Evolutionary conservation across 2,329 filamentous ascomycete species (phyloP).

Genomic region (Cylindrodendrum hubeiense): DNA sequence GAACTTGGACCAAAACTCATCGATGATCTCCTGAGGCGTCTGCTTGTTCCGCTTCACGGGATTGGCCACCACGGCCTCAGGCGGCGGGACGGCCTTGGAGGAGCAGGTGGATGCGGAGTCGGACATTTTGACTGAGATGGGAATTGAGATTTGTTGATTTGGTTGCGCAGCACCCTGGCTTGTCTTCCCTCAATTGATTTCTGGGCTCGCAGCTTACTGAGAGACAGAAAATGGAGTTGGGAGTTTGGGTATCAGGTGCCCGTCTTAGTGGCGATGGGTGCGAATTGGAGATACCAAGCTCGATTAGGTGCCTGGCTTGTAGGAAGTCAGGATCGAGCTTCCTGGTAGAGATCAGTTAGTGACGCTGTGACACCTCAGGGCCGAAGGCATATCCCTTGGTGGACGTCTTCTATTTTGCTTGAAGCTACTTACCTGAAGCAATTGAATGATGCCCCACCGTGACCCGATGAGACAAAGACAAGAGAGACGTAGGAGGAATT

Average conservation of each 20-base stretch:
- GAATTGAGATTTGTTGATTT: neutral
- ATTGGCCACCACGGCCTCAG: conserved; percentile 1
- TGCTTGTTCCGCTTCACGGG: conserved; percentile 53
- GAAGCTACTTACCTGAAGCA: neutral
- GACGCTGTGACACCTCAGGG: neutral
- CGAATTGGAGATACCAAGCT: neutral
- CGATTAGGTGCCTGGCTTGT: neutral
- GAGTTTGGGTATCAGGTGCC: too few relatives aligned
- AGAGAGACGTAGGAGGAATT: neutral
- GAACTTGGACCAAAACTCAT: conserved; percentile 81
- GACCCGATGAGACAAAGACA: neutral
- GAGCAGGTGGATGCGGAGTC: conserved; percentile 1
- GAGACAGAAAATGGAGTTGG: neutral
- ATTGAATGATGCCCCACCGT: neutral
- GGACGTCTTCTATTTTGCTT: neutral
- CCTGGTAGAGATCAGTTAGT: neutral
- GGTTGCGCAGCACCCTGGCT: neutral
- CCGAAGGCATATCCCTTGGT: neutral
- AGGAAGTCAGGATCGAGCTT: neutral
- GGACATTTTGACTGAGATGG: conserved; percentile 1
- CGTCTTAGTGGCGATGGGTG: too few relatives aligned
- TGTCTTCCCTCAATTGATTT: neutral
- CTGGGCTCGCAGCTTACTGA: neutral
- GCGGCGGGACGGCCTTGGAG: neutral
- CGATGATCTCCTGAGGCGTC: conserved; percentile 75